Conservation (phyloP, 2,329 filamentous ascomycete genomes). For the Phaeoacremonium minimum region DNA sequence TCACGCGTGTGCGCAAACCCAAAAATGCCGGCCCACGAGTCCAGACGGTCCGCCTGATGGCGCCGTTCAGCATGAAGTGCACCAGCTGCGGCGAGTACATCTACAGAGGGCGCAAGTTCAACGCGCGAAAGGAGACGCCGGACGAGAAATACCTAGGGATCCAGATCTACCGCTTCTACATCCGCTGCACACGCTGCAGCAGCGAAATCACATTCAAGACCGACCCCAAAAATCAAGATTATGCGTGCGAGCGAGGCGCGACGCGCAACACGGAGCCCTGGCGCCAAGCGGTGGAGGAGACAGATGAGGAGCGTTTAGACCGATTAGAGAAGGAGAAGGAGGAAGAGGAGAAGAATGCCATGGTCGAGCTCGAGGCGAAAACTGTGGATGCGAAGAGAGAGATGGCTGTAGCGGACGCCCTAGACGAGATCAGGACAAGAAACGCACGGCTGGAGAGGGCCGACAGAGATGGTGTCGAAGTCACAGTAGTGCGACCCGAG, state of each 20-base stretch:
- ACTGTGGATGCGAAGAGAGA: constrained; percentile 88
- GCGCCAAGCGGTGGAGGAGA: constrained; percentile 68
- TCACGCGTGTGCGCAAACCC: constrained; percentile 64
- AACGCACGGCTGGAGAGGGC: constrained; percentile 85
- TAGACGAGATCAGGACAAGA: constrained; percentile 89
- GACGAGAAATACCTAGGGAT: constrained; percentile 88
- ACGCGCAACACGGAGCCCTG: constrained; percentile 93
- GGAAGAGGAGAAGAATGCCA: constrained; percentile 76
- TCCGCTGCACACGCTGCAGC: constrained; percentile 80
- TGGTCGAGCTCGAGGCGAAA: constrained; percentile 93
- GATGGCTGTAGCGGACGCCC: constrained; percentile 92
- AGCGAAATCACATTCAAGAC: constrained; percentile 91
- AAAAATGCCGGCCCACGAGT: constrained; percentile 74
- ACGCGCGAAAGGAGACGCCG: constrained; percentile 87
- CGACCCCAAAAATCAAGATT: constrained; percentile 89
- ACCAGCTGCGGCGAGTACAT: constrained; percentile 67
- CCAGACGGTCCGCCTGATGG: constrained; percentile 87
- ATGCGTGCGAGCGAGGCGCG: constrained; percentile 70
- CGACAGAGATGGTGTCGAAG: constrained; percentile 59
- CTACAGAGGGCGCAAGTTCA: constrained; percentile 89
- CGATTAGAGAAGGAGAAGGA: constrained; percentile 71
- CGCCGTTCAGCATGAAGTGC: constrained; percentile 78
- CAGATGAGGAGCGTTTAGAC: constrained; percentile 82
- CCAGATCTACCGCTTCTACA: constrained; percentile 85
- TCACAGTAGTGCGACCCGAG: constrained; percentile 50